phyloP scores from a whole-genome alignment of 441 rosid genomes.

The Biscutella laevigata region DNA sequence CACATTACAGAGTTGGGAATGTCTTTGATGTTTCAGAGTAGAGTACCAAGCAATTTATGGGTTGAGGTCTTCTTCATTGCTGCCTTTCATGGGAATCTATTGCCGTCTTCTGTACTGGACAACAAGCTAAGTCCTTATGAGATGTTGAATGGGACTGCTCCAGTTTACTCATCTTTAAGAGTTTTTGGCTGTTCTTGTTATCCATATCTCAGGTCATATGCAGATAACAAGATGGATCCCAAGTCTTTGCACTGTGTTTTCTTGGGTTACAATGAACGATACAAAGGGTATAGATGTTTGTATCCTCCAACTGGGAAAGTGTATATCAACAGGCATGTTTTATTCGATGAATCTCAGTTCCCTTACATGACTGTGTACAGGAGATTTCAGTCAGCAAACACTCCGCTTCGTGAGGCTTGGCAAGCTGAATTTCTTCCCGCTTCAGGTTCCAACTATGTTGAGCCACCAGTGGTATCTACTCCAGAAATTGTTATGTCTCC shows the following conservation, averaged over 20 bases:
- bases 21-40: background rate
- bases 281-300: background rate
- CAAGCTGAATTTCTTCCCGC: too few relatives aligned
- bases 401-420: too few relatives aligned
- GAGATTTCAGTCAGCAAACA: too few relatives aligned
- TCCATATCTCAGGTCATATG: background rate
- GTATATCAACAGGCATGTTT: too few relatives aligned
- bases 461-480: too few relatives aligned
- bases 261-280: background rate
- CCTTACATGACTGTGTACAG: too few relatives aligned
- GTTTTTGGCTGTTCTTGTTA: background rate
- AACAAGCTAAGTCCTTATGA: background rate
- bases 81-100: background rate
- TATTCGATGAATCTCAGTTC: too few relatives aligned
- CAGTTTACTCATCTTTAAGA: background rate
- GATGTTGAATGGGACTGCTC: fast-evolving
- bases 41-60: background rate
- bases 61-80: background rate
- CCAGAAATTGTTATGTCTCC: too few relatives aligned
- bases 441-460: too few relatives aligned
- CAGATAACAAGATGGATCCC: background rate
- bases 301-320: background rate
- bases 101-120: background rate
- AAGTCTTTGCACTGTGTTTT: background rate
- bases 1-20: background rate